Conservation (phyloP, 148 eudicot species). For the Cornus suecica region DNA sequence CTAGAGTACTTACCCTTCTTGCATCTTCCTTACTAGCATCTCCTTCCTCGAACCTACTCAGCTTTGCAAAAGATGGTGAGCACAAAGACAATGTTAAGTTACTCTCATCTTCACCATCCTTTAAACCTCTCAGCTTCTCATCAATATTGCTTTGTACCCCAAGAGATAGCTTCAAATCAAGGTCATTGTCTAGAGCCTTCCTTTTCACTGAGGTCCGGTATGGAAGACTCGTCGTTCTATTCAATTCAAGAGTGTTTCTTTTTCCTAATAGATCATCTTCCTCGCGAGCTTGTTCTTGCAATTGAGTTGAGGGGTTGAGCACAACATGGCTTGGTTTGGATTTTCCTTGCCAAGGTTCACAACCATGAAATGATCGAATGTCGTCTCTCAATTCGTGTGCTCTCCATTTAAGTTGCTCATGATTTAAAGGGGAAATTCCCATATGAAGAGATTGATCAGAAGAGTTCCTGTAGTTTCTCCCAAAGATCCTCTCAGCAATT, state of each 20-base stretch:
- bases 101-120: conserved; percentile 25
- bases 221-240: conserved; percentile 2
- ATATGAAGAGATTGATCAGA: conserved; percentile 10
- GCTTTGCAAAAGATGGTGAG: conserved; percentile 35
- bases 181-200: conserved; percentile 31
- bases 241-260: conserved; percentile 4
- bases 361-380: conserved; percentile 6
- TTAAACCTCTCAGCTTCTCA: conserved; percentile 7
- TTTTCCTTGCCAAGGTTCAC: not conserved
- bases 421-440: conserved; percentile 7
- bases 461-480: conserved; percentile 13
- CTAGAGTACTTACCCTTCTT: conserved; percentile 68
- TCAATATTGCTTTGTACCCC: conserved; percentile 21
- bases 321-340: conserved; percentile 6
- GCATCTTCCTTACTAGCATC: conserved; percentile 16
- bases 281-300: conserved; percentile 4
- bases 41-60: conserved; percentile 29
- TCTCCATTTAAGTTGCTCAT: conserved; percentile 11
- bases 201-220: conserved; percentile 26
- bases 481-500: conserved; percentile 22
- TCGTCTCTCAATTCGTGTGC: not conserved
- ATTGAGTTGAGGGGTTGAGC: conserved; percentile 1
- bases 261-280: not conserved
- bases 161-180: conserved; percentile 52
- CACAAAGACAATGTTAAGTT: conserved; percentile 35